Evolutionary conservation across 352 stramenopile genomes (phyloP), one percentile per base, ranked within the genome.

Genomic region (Phytophthora crassamura): DNA sequence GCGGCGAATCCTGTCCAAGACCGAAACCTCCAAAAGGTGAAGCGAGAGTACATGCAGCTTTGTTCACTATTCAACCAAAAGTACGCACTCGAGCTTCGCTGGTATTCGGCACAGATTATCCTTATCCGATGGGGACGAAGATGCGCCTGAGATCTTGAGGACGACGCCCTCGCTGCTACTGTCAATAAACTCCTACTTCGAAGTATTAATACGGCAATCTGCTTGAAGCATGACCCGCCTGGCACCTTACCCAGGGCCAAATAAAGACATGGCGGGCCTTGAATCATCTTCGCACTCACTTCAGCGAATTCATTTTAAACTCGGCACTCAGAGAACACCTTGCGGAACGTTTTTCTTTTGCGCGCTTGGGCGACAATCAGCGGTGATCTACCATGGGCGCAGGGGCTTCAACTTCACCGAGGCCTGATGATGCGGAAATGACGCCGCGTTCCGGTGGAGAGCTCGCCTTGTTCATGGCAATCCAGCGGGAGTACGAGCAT

Each of bases 401-500:
- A 5, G 61, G 55, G 45, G 78, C 76, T 38, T 85, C 78, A n/a
- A 51, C 63, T 20, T 75, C 58, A 20, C 58, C 63, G 10, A 59
- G 48, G 10, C n/a, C 25, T 18, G 57, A 67, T n/a, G 50, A 57
- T 7, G 40, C 14, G 5, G 62, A 72, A 8, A 20, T 45, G 34
- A 64, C 51, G 20, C 58, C 69, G 1, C 53, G 67, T 14, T 47
- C 32, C n/a, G 32, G 45, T 36, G 59, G 65, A 9, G 71, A 81
- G 49, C 10, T 89, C 28, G 77, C 67, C 12, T 68, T 89, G 48
- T 92, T 92, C 51, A 69, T 62, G 5, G 69, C 77, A 35, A 83
- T 90, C 45, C 68, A 83, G 34, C 71, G 68, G 38, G 84, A 92
- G 54, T 93, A 91, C 61, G 62, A 84, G 28, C 78, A 88, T 49